These are phyloP conservation scores for Russula griseocarnosa DNA, from an alignment of 768 basidiomycete genomes.

Conservation along the genomic window DNA sequence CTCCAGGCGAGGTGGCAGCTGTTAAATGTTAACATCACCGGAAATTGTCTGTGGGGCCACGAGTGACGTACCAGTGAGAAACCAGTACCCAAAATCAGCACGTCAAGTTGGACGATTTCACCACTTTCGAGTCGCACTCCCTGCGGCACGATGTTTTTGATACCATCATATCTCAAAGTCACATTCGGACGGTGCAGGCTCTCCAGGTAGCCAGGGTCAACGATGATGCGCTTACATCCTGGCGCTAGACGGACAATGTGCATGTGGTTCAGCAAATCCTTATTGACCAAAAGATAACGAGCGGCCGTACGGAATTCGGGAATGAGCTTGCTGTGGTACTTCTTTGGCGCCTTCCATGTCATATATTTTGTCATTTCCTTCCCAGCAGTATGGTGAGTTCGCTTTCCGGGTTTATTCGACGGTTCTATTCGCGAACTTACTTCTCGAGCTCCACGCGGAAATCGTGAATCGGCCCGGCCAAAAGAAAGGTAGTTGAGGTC, in stretches of 20 bases:
- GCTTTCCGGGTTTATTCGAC: not conserved
- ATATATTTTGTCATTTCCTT: conserved; percentile 48
- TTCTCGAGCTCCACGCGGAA: not conserved
- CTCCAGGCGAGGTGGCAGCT: conserved; percentile 19
- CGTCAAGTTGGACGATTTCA: conserved; percentile 48
- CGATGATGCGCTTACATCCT: conserved; percentile 62
- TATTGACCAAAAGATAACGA: not conserved
- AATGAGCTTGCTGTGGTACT: conserved; percentile 36
- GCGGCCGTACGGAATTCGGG: conserved; percentile 49
- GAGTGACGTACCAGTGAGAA: conserved; percentile 42
- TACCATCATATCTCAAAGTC: conserved; percentile 45
- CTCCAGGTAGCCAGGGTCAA: conserved; percentile 57
- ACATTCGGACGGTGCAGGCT: conserved; percentile 53
- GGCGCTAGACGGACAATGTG: conserved; percentile 40
- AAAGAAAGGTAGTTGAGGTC: conserved; percentile 6
- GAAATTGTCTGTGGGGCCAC: not conserved
- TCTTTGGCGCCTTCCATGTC: conserved; percentile 41
- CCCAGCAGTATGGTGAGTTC: not conserved
- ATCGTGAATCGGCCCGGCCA: not conserved
- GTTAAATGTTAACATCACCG: not conserved
- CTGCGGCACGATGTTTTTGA: conserved; percentile 47
- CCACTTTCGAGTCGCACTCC: conserved; percentile 50
- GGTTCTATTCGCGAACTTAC: conserved; percentile 5
- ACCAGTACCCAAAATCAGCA: conserved; percentile 57
- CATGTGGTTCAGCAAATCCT: not conserved